Base-by-base conservation (phyloP, 116 monocot genomes). In the Posidonia oceanica region DNA sequence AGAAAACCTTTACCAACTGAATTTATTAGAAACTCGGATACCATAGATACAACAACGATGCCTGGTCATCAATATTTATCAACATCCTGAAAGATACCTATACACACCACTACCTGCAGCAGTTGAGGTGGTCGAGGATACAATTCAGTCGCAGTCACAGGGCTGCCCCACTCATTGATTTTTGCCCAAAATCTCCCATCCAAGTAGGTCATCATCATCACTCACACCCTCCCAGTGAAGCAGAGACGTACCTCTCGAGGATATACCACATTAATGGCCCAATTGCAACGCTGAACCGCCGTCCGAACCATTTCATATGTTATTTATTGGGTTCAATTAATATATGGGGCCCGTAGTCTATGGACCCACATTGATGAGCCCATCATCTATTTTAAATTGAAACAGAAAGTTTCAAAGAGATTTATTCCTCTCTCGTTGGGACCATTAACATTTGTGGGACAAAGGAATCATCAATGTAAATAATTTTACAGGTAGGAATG, bases 301-400 rank as follows among this genome's bases (percentile, higher is more conserved):
- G 15, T 70, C 22, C 21, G 11, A 57, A 23, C 58, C 70, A 70
- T 39, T n/a, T 14, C 57, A 3, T 39, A 42, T 56, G 58, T 57
- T 57, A 70, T 70, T 58, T 69, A 69, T 55, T 70, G n/a, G 36
- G 15, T 54, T 54, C 69, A 54, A 54, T 69, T 54, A 14, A 37
- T 69, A 8, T 8, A 42, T 7, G 10, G 42, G 39, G 7, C 63
- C 39, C 14, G n/a, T 56, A 14, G 14, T 56, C 17, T 15, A 29
- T 37, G 6, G 29, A 13, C 8, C 37, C 16, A 37, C 37, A 63
- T 29, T 29, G 29, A 29, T 29, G 29, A 29, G 29, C 29, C 29
- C 29, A 29, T 29, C 29, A 29, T 29, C 29, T 0, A 29, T 29
- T 29, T 29, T 29, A 29, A 29, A 29, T 29, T 29, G 29, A 29